phyloP scores from a whole-genome alignment of 176 grass and related monocot genomes.

The Bonia amplexicaulis region DNA sequence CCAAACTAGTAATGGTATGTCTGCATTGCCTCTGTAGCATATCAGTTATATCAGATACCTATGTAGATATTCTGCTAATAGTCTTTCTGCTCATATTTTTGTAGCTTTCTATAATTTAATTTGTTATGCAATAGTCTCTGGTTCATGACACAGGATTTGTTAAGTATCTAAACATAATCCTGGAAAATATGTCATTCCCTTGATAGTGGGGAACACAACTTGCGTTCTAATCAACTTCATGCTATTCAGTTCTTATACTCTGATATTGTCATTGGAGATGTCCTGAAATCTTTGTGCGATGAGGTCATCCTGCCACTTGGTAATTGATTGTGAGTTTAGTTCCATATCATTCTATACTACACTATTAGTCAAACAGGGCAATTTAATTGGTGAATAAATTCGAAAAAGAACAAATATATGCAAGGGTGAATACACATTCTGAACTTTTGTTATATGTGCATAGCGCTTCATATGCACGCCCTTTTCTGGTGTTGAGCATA shows the following conservation, averaged over 20 bases:
- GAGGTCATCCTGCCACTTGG: not conserved
- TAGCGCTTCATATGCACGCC: not conserved
- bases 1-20: constrained; percentile 97
- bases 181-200: not conserved
- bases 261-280: not conserved
- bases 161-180: not conserved
- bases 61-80: constrained; percentile 19
- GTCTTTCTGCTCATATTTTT: constrained; percentile 28
- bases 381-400: not conserved
- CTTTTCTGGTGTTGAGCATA: constrained; percentile 20
- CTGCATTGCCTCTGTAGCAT: constrained; percentile 24
- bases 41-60: constrained; percentile 19
- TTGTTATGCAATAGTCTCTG: not conserved
- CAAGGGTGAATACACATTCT: not conserved
- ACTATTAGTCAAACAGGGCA: not conserved
- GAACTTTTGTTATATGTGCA: not conserved
- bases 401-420: not conserved
- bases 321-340: not conserved
- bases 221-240: constrained; percentile 12
- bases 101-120: constrained; percentile 2
- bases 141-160: not conserved
- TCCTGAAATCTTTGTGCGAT: not conserved
- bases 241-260: constrained; percentile 7
- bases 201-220: constrained; percentile 10
- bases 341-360: not conserved